Conservation (phyloP, 305 asterid species). For the Ilex paraguariensis region DNA sequence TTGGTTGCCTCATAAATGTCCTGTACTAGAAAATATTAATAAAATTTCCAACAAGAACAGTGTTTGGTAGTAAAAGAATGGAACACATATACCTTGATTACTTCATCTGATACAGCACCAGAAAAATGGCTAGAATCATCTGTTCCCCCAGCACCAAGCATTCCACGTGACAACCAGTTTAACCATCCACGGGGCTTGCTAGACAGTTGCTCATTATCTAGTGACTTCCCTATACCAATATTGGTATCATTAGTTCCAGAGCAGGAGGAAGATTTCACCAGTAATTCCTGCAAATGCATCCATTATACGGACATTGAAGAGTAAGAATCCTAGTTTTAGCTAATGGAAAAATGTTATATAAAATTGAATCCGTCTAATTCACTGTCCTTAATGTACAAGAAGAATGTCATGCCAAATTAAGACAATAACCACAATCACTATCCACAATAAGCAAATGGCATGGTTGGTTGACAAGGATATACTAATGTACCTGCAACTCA, state of each 20-base stretch:
- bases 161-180: slow-evolving; percentile 96
- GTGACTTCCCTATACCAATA: slow-evolving; percentile 29
- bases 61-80: slow-evolving; percentile 6
- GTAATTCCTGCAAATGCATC: slow-evolving; percentile 50
- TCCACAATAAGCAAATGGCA: too few relatives aligned
- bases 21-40: slow-evolving; percentile 36
- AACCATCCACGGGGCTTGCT: slow-evolving; percentile 95
- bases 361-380: too few relatives aligned
- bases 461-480: too few relatives aligned
- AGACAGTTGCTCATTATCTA: slow-evolving; percentile 61
- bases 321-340: too few relatives aligned
- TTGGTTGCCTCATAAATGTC: slow-evolving; percentile 96
- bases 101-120: slow-evolving; percentile 94
- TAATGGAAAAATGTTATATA: too few relatives aligned
- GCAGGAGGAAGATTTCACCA: slow-evolving; percentile 43
- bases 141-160: slow-evolving; percentile 99
- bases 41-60: slow-evolving; percentile 4
- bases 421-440: too few relatives aligned
- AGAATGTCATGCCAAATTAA: too few relatives aligned
- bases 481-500: slow-evolving; percentile 59
- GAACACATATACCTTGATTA: slow-evolving; percentile 56
- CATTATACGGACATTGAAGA: too few relatives aligned
- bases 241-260: slow-evolving; percentile 44
- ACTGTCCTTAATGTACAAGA: too few relatives aligned
- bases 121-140: slow-evolving; percentile 86